Conservation (phyloP, 208 protist genomes). For the Porcisia deanei region DNA sequence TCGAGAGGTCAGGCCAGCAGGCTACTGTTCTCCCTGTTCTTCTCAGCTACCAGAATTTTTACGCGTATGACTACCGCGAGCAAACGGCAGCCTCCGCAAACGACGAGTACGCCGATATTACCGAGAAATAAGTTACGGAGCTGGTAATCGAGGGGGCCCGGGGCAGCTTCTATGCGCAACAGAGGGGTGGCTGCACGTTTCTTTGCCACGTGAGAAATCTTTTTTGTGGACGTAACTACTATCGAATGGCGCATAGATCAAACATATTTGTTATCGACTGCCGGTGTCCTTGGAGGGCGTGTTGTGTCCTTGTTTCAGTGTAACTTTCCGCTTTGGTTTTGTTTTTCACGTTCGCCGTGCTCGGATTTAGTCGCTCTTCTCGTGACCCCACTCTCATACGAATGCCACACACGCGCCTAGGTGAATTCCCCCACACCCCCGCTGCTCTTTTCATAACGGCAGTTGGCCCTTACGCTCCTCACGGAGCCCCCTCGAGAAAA, state of each 20-base stretch:
- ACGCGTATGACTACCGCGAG: slow-evolving; percentile 89
- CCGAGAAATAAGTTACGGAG: slow-evolving; percentile 9
- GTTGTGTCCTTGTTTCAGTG: neutral
- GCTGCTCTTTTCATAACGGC: neutral
- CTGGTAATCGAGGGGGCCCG: neutral
- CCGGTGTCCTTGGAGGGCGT: neutral
- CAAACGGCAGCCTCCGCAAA: slow-evolving; percentile 78
- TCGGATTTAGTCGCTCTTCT: neutral
- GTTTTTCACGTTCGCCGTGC: neutral
- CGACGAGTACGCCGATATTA: slow-evolving; percentile 64
- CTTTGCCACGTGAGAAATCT: neutral
- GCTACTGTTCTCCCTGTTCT: slow-evolving; percentile 83
- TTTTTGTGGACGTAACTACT: neutral
- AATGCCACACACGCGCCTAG: neutral
- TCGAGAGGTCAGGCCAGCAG: slow-evolving; percentile 80
- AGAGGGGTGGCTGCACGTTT: neutral
- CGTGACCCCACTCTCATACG: neutral
- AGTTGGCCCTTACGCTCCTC: neutral
- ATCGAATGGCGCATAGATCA: neutral
- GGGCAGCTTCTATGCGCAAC: neutral
- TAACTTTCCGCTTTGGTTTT: neutral
- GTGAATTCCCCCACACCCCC: neutral
- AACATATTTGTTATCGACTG: neutral
- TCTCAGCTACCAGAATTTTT: slow-evolving; percentile 86
- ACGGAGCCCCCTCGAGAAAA: neutral